phyloP scores from a whole-genome alignment of 169 alveolate genomes.

The Cryptosporidium ubiquitum region DNA sequence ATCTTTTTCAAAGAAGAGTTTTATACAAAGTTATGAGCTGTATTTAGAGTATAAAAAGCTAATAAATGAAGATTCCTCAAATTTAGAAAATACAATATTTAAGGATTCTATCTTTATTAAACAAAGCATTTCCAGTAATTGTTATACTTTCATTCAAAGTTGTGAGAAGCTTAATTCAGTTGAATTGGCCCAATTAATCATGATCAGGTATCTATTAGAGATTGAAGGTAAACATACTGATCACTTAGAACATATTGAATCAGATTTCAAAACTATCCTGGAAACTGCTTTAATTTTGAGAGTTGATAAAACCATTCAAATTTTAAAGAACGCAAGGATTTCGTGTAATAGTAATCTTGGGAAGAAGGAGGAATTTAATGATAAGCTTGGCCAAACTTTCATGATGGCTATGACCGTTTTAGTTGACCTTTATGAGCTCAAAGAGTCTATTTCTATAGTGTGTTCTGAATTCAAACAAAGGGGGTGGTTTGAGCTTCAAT shows the following conservation, averaged over 20 bases:
- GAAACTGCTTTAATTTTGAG: constrained; percentile 11
- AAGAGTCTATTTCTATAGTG: neutral
- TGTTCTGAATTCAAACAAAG: constrained; percentile 3
- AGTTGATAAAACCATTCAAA: neutral
- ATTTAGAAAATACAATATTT: neutral
- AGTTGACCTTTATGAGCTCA: constrained; percentile 28
- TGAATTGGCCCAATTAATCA: constrained; percentile 31
- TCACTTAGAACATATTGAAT: neutral
- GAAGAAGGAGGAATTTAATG: neutral
- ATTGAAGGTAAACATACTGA: neutral
- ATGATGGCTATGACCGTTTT: neutral
- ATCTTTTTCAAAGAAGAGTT: constrained; percentile 21
- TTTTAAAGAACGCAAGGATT: neutral
- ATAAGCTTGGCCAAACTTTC: neutral
- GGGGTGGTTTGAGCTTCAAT: neutral
- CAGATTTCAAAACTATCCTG: neutral
- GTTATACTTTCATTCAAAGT: constrained; percentile 35
- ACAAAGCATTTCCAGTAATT: constrained; percentile 17
- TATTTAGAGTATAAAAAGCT: neutral
- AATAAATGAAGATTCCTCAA: neutral
- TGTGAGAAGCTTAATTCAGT: constrained; percentile 1
- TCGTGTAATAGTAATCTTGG: neutral
- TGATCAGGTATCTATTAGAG: constrained; percentile 28
- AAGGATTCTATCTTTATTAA: neutral
- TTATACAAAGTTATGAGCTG: constrained; percentile 7